Base-by-base conservation (phyloP, 2,329 filamentous ascomycete species). In the Colletotrichum sp. region DNA sequence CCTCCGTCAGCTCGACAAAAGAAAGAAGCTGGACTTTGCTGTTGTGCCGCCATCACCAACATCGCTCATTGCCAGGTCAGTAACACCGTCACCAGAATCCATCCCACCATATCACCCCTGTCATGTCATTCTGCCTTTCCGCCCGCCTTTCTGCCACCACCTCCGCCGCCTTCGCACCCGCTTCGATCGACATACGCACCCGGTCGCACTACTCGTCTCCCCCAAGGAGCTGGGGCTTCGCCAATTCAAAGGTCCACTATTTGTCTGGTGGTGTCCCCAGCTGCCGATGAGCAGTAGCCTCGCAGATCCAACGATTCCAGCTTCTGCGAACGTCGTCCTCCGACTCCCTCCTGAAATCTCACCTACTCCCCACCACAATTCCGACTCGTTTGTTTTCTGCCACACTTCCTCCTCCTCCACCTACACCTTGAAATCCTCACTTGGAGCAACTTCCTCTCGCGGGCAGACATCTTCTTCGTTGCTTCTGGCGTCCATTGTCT, bases 251-350 rank as follows among this genome's bases (percentile, higher is more conserved):
- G 72, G 13, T 68, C 78, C 80, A 79, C 80, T 76, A 62, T 13
- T 78, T 72, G 78, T 79, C 77, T 80, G 79, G 78, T 77, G 78
- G 68, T 76, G 75, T 75, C 79, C 76, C 71, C 76, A 75, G 71
- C 75, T 78, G 36, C 76, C 71, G 76, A 71, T 71, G 76, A 71
- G 68, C 76, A 71, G 64, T 72, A 78, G 77, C 73, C 76, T 78
- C 76, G 76, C 77, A 76, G 76, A 78, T 78, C 77, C 77, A 78
- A 78, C 77, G 75, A 78, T 69, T 77, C 64, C 77, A 78, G 77
- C 77, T 78, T 75, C 72, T 72, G 74, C 74, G 72, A 77, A 76
- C 72, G 68, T 77, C 72, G 68, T 73, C 65, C 59, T 72, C 59
- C 63, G 60, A 68, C 44, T 76, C 68, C 68, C 76, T 77, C 76